A percentile compares a stretch with the other conserved stretches of the same genome.
These are phyloP conservation scores for Acer negundo DNA, from an alignment of 345 rosid genomes.

Conservation along the genomic window DNA sequence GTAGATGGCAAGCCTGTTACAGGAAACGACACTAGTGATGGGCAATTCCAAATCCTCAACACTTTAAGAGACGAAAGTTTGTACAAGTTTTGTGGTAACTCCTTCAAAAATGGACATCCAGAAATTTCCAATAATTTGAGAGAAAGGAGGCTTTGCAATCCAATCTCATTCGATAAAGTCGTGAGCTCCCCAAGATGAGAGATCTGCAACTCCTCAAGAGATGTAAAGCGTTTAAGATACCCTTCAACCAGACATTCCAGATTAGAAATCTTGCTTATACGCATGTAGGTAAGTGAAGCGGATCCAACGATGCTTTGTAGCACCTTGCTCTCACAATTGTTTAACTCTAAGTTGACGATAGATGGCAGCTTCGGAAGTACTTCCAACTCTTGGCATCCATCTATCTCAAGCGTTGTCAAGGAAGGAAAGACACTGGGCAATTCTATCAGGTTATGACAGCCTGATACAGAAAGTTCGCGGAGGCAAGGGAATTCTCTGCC, in stretches of 20 bases:
- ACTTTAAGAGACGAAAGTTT: neutral
- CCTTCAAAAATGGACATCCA: slow-evolving; percentile 1
- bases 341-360: neutral
- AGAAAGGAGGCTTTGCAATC: slow-evolving; percentile 14
- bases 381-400: slow-evolving; percentile 14
- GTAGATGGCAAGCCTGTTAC: slow-evolving; percentile 18
- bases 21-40: slow-evolving; percentile 12
- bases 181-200: slow-evolving; percentile 10
- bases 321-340: slow-evolving; percentile 7
- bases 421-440: slow-evolving; percentile 13
- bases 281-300: neutral
- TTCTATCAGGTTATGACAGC: slow-evolving; percentile 15
- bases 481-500: slow-evolving; percentile 12
- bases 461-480: slow-evolving; percentile 3
- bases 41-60: slow-evolving; percentile 18
- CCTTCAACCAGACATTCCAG: slow-evolving; percentile 11
- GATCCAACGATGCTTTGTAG: neutral
- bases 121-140: slow-evolving; percentile 10
- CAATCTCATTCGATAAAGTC: slow-evolving; percentile 4
- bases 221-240: slow-evolving; percentile 8
- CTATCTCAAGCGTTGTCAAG: slow-evolving; percentile 4
- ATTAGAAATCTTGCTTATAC: slow-evolving; percentile 9
- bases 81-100: slow-evolving; percentile 1
- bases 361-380: slow-evolving; percentile 16
- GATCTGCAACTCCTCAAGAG: slow-evolving; percentile 18